phyloP scores from a whole-genome alignment of 768 basidiomycete genomes.

The Auriculariales sp. region DNA sequence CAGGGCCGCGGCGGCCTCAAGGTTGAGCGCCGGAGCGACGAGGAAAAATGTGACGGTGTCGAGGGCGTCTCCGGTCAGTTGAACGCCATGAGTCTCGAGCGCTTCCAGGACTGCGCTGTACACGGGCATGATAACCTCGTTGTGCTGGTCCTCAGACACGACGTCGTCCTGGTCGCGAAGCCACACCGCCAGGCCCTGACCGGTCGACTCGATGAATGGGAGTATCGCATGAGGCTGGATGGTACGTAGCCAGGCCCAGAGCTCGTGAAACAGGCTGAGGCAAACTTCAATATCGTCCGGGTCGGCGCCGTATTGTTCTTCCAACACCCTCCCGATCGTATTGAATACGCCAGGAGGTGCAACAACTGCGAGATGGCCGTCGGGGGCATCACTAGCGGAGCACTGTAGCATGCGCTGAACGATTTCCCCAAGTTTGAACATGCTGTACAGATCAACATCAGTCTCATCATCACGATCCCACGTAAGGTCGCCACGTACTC shows the following conservation, averaged over 20 bases:
- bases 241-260: not conserved
- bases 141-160: not conserved
- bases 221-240: not conserved
- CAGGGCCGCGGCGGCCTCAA: not conserved
- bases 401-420: not conserved
- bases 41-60: not conserved
- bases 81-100: not conserved
- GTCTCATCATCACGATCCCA: too few species aligned
- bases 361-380: too few species aligned
- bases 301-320: not conserved
- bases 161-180: not conserved
- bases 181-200: not conserved
- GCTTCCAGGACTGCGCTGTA: not conserved
- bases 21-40: not conserved
- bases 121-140: not conserved
- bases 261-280: not conserved
- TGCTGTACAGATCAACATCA: not conserved
- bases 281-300: not conserved
- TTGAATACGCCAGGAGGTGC: not conserved
- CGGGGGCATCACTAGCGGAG: too few species aligned
- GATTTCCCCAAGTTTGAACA: not conserved
- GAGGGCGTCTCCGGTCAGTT: not conserved
- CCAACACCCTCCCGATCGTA: not conserved
- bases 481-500: too few species aligned
- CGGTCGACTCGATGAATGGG: not conserved